Percentiles rank a stretch among this genome's conserved stretches.
phyloP scores from a whole-genome alignment of 208 protist species.

The Balamuthia mandrillaris region DNA sequence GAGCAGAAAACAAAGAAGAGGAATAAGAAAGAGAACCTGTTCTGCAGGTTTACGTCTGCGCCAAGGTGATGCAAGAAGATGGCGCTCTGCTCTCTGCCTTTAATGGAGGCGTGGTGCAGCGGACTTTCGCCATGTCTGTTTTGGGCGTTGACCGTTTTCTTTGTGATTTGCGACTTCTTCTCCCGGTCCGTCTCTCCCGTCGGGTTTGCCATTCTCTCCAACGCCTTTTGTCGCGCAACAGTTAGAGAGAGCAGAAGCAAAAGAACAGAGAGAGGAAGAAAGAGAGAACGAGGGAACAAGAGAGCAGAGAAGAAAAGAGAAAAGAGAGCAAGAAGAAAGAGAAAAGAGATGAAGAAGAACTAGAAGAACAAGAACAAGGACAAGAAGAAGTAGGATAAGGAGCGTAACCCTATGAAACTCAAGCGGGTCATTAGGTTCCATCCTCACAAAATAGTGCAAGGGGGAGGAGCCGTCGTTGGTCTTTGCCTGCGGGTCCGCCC shows the following conservation, averaged over 20 bases:
- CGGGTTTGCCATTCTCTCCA: conserved; percentile 19
- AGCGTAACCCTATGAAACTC: conserved; percentile 35
- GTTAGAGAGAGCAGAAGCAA: too few relatives aligned
- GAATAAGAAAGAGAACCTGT: not conserved
- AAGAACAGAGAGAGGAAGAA: too few relatives aligned
- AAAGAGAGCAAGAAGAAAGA: too few relatives aligned
- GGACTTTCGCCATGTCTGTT: conserved; percentile 27
- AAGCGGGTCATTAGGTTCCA: conserved; percentile 22
- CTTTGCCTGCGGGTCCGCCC: not conserved
- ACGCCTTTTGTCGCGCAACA: too few relatives aligned
- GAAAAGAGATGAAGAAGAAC: too few relatives aligned
- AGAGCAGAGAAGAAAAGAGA: too few relatives aligned
- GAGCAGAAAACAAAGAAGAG: not conserved
- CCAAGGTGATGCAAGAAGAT: not conserved
- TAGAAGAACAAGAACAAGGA: too few relatives aligned
- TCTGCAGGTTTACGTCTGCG: not conserved
- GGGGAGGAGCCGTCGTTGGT: conserved; percentile 26
- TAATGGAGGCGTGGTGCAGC: conserved; percentile 13
- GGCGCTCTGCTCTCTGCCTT: conserved; percentile 3
- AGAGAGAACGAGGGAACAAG: too few relatives aligned
- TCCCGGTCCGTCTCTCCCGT: too few relatives aligned
- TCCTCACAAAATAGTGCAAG: conserved; percentile 32
- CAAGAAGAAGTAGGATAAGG: too few relatives aligned
- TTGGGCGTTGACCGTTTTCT: conserved; percentile 16
- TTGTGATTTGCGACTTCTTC: too few relatives aligned